Base-by-base conservation (phyloP, 306 rosid species). In the Biancaea sappan region DNA sequence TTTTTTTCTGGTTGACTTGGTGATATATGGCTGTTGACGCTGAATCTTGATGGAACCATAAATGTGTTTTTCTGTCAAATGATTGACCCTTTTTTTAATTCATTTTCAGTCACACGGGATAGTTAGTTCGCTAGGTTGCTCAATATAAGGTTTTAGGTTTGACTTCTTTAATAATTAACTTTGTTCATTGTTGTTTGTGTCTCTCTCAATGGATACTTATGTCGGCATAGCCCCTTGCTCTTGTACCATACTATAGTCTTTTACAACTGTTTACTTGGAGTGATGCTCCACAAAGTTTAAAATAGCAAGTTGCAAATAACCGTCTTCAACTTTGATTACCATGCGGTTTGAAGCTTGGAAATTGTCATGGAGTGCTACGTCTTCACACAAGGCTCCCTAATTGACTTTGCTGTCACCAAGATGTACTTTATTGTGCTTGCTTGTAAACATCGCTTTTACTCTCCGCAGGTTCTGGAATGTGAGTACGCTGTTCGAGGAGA, bases 401-500 rank as follows among this genome's bases (percentile, higher is more conserved):
- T 58, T 51, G 34, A 43, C 16, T 62, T 21, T 61, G 63, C 51
- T 56, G 28, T 60, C 65, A 26, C 24, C 40, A 16, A 26, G 35
- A 28, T 80, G 50, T 67, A 11, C 48, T 66, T 40, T 60, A 21
- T 38, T 56, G 52, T 66, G 69, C 43, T 65, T 48, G n/a, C 63
- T 69, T 69, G 79, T 66, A 24, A 24, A 51, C 41, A 1, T 44
- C 3, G 0, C n/a, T 61, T 71, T 32, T 64, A 58, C 15, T 37
- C 46, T 79, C 44, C 59, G n/a, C 79, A 94, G 99, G 93, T 94
- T 86, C 74, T 92, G 84, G 79, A 87, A 64, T 90, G 98, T 72
- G 93, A 94, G 88, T 94, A 94, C 82, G 97, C 99, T 77, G 97
- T 94, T 56, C 91, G 97, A 72, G 99, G 97, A 71, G 97, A 92